Evolutionary conservation across 805 yeast species (phyloP).

Genomic region (Priceomyces carsonii): DNA sequence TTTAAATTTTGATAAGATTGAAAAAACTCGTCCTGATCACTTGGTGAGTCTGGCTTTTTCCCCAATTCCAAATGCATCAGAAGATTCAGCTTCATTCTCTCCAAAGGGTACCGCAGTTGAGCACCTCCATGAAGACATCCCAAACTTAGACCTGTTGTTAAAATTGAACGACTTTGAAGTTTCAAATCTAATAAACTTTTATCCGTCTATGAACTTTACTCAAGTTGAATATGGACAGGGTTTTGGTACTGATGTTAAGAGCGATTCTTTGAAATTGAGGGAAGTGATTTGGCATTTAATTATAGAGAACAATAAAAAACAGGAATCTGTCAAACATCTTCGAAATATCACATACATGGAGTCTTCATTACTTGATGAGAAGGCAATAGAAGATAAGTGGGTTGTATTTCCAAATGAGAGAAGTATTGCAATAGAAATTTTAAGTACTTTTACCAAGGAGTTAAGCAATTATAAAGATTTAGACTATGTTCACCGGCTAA

Average conservation of each 20-base stretch:
- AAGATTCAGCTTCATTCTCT: too few relatives aligned
- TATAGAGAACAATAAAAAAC: conserved; percentile 20
- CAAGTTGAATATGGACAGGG: conserved; percentile 13
- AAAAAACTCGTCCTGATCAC: too few relatives aligned
- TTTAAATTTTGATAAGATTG: conserved; percentile 7
- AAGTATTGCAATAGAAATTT: conserved; percentile 19
- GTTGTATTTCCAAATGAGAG: conserved; percentile 20
- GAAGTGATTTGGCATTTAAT: conserved; percentile 32
- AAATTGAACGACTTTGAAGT: conserved; percentile 25
- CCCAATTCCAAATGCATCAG: too few relatives aligned
- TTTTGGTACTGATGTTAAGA: conserved; percentile 6
- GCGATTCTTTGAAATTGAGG: conserved; percentile 29
- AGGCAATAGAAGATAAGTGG: conserved; percentile 4
- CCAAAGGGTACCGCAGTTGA: too few relatives aligned
- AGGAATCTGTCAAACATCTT: too few relatives aligned
- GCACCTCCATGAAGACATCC: too few relatives aligned
- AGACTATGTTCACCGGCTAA: conserved; percentile 8
- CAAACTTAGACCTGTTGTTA: too few relatives aligned
- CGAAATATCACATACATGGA: conserved; percentile 1
- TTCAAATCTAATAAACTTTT: conserved; percentile 17
- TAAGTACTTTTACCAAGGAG: conserved; percentile 22
- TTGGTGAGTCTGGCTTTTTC: too few relatives aligned
- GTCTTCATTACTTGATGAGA: too few relatives aligned
- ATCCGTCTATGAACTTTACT: conserved; percentile 21
- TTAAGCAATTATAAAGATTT: conserved; percentile 12